Evolutionary conservation across 2,329 filamentous ascomycete genomes (phyloP).

Genomic region (Alternaria brassicicola): DNA sequence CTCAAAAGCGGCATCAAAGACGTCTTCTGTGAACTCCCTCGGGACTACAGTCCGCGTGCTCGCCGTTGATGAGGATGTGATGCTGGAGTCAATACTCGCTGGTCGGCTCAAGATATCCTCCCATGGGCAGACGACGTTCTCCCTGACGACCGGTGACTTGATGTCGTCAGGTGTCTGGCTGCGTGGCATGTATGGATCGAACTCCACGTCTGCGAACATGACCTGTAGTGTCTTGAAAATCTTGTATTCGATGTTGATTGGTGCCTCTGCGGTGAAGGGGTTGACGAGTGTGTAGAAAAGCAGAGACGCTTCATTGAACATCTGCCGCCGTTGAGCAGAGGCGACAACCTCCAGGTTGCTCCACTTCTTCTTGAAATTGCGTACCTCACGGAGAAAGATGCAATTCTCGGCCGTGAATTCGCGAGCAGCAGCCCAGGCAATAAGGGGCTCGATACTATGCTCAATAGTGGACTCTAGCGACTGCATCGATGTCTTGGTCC

Average conservation of each 20-base stretch:
- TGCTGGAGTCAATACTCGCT: slow-evolving; percentile 38
- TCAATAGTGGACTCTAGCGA: slow-evolving; percentile 45
- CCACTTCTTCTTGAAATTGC: slow-evolving; percentile 48
- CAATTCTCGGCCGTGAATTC: slow-evolving; percentile 49
- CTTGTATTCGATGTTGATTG: slow-evolving; percentile 50
- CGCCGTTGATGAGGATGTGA: slow-evolving; percentile 29
- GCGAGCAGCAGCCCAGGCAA: slow-evolving; percentile 44
- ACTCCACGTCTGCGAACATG: slow-evolving; percentile 42
- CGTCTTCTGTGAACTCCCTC: slow-evolving; percentile 42
- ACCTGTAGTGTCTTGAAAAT: slow-evolving; percentile 45
- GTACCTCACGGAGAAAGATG: slow-evolving; percentile 49
- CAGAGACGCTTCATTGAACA: slow-evolving; percentile 47
- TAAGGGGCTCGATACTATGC: slow-evolving; percentile 44
- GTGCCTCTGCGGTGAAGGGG: slow-evolving; percentile 45
- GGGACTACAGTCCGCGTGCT: slow-evolving; percentile 40
- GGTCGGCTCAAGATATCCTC: slow-evolving; percentile 44
- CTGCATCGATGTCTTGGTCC: slow-evolving; percentile 46
- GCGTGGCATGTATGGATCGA: slow-evolving; percentile 45
- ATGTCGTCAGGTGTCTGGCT: slow-evolving; percentile 31
- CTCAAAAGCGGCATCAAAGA: slow-evolving; percentile 46
- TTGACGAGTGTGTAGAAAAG: slow-evolving; percentile 49
- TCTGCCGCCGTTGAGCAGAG: slow-evolving; percentile 42
- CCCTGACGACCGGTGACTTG: slow-evolving; percentile 29
- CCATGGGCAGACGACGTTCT: slow-evolving; percentile 49
- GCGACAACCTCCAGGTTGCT: slow-evolving; percentile 31